Evolutionary conservation across 192 early-diverging fungal species (phyloP).

Genomic region (Cladochytrium replicatum): DNA sequence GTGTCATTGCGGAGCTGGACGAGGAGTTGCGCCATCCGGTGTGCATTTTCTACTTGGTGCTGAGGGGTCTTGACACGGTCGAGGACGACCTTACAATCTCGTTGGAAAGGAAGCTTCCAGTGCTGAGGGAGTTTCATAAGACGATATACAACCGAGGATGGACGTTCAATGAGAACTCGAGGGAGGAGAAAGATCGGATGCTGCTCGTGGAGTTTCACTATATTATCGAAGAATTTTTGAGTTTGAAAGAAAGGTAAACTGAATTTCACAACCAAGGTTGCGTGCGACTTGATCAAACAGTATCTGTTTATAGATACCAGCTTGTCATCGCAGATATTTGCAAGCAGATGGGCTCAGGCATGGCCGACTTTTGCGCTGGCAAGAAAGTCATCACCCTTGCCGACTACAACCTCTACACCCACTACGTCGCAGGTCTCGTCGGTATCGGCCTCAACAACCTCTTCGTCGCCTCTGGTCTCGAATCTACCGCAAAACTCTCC

Average conservation of each 20-base stretch:
- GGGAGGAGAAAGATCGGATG: slow-evolving; percentile 87
- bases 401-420: slow-evolving; percentile 94
- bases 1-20: slow-evolving; percentile 73
- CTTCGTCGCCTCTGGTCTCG: slow-evolving; percentile 78
- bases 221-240: slow-evolving; percentile 83
- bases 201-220: slow-evolving; percentile 82
- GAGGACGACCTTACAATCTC: slow-evolving; percentile 97
- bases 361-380: slow-evolving; percentile 62
- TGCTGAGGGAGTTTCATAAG: slow-evolving; percentile 75
- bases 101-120: slow-evolving; percentile 58
- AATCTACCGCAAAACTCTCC: slow-evolving; percentile 29
- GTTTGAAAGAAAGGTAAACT: slow-evolving; percentile 48
- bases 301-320: slow-evolving; percentile 53
- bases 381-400: slow-evolving; percentile 53
- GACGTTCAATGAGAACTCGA: slow-evolving; percentile 58
- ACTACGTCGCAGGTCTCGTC: slow-evolving; percentile 95
- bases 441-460: slow-evolving; percentile 86
- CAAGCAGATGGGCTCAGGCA: slow-evolving; percentile 86
- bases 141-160: slow-evolving; percentile 59
- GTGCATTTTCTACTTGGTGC: slow-evolving; percentile 91
- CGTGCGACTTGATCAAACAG: slow-evolving; percentile 4
- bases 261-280: slow-evolving; percentile 1
- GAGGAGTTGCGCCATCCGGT: slow-evolving; percentile 46
- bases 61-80: slow-evolving; percentile 94
- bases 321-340: slow-evolving; percentile 84